Evolutionary conservation across 805 yeast genomes (phyloP).

Genomic region (Candida sithepensis): DNA sequence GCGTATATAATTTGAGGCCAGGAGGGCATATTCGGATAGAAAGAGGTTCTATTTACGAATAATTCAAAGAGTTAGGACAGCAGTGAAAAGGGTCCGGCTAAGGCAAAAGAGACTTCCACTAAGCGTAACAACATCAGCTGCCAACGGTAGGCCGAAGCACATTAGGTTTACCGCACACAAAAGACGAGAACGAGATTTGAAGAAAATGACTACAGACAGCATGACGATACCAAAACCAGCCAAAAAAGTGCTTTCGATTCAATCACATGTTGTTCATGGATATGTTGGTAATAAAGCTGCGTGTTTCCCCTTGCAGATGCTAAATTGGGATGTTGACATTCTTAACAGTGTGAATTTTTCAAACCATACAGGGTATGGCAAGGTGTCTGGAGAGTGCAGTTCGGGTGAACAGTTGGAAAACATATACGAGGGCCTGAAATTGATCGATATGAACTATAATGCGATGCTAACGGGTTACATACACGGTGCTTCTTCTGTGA

Average conservation of each 20-base stretch:
- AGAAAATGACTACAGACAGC: not conserved
- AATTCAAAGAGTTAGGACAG: too few species aligned
- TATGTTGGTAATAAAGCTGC: slow-evolving; percentile 70
- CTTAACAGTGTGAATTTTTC: slow-evolving; percentile 63
- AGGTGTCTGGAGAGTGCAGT: slow-evolving; percentile 45
- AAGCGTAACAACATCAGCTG: too few species aligned
- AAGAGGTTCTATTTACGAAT: too few species aligned
- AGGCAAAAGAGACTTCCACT: too few species aligned
- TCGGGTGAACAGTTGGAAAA: slow-evolving; percentile 37
- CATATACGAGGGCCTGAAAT: slow-evolving; percentile 36
- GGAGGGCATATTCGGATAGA: too few species aligned
- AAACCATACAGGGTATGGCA: slow-evolving; percentile 70
- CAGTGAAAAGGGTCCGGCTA: too few species aligned
- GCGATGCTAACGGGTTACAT: slow-evolving; percentile 68
- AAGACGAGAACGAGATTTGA: not conserved
- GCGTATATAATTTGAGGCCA: too few species aligned
- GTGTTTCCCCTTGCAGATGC: slow-evolving; percentile 58
- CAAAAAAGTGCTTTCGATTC: slow-evolving; percentile 46
- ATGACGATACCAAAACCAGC: slow-evolving; percentile 6
- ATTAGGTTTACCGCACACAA: too few species aligned
- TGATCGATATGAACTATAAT: slow-evolving; percentile 38
- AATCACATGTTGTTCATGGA: slow-evolving; percentile 72
- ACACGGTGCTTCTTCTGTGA: slow-evolving; percentile 51
- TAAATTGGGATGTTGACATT: slow-evolving; percentile 70
- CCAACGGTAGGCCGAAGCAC: too few species aligned